Evolutionary conservation across 495 filamentous ascomycete genomes (phyloP), one percentile per base, ranked within the genome.

Genomic region (Penicillium cosmopolitanum): DNA sequence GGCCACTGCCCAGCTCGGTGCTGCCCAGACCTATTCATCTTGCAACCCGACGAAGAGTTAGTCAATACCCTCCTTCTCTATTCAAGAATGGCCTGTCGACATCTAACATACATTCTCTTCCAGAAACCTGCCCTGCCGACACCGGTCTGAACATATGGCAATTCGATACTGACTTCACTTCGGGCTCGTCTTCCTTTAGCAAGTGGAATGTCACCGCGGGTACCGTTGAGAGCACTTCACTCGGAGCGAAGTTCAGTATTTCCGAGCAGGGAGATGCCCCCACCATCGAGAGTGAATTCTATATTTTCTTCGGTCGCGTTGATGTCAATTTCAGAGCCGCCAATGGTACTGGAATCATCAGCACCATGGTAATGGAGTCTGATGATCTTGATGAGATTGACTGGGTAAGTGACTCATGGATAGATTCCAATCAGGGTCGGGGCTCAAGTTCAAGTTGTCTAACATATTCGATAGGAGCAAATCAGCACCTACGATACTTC

Each of bases 371-470:
- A 6, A 73, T 98, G 47, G 86, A 94, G 68, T 97, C 93, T 10
- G 92, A 96, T 69, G 85, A 86, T 61, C 83, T 97, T 12, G 95
- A 98, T 72, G 95, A 98, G 77, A 91, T 98, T 66, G 95, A 98
- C 76, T 93, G 92, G 85, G 86, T 92, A 73, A 86, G 89, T 53
- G 16, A 8, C 11, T 5, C 15, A 5, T 6, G 7, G 7, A 58
- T 8, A 1, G 4, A 21, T 58, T 18, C 12, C 34, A 10, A 38
- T 36, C 10, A 36, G 5, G 21, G 23, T 3, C 23, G 23, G 23
- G 23, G 2, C 3, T 23, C 13, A 42, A 42, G 23, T 23, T 4
- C 13, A 42, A 42, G 8, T 44, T 10, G 21, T 15, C 38, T 34
- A 46, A 36, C 51, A 51, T 23, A 48, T 16, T 4, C 21, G 28